Percentiles rank a stretch among this genome's conserved stretches.
These are phyloP conservation scores for Taphrina wiesneri DNA, from an alignment of 1,139 yeast genomes.

Conservation along the genomic window DNA sequence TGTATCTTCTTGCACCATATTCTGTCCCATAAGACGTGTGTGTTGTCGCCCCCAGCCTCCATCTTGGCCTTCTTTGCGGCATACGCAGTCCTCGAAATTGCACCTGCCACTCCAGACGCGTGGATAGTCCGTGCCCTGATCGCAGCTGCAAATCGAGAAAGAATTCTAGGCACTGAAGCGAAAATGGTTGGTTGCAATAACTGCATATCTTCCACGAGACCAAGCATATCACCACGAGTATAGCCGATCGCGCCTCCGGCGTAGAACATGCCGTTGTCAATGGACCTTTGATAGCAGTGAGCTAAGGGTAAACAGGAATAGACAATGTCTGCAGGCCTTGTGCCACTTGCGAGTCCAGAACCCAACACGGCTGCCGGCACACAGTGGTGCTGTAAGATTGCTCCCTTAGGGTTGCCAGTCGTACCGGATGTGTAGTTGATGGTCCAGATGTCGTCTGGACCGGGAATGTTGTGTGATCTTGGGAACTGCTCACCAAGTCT, in stretches of 20 bases:
- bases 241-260: constrained; percentile 50
- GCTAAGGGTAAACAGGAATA: constrained; percentile 64
- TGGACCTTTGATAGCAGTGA: constrained; percentile 62
- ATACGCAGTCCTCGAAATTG: constrained; percentile 47
- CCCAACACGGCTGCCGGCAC: constrained; percentile 55
- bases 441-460: constrained; percentile 58
- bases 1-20: constrained; percentile 55
- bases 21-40: constrained; percentile 52
- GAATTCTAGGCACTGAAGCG: constrained; percentile 66
- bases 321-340: constrained; percentile 44
- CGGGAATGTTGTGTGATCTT: constrained; percentile 54
- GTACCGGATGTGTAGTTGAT: constrained; percentile 79
- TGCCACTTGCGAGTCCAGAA: constrained; percentile 22
- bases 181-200: constrained; percentile 57
- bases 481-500: constrained; percentile 57
- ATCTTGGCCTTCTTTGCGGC: constrained; percentile 48
- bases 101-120: constrained; percentile 47
- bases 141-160: constrained; percentile 61
- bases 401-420: constrained; percentile 75
- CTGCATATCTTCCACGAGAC: constrained; percentile 59
- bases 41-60: constrained; percentile 47
- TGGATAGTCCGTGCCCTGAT: constrained; percentile 49
- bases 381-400: constrained; percentile 58
- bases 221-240: constrained; percentile 51
- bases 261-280: constrained; percentile 40